Evolutionary conservation across 805 yeast species (phyloP).

Genomic region (Lipomyces spencermartinsiae): DNA sequence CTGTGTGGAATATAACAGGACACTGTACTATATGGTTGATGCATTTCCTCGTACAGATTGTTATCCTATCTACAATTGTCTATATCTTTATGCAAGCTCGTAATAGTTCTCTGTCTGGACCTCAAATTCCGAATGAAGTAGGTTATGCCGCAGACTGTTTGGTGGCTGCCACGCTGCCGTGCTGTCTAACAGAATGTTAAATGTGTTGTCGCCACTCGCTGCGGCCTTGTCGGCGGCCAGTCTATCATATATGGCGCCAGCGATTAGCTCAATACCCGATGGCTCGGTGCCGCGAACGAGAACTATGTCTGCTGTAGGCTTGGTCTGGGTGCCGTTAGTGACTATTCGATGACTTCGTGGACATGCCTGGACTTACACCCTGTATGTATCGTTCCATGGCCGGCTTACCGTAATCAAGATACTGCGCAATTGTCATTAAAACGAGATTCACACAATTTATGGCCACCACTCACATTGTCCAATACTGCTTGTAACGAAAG

Average conservation of each 20-base stretch:
- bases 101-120: constrained; percentile 27
- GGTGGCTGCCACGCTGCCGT: constrained; percentile 17
- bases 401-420: constrained; percentile 63
- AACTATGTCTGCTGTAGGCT: constrained; percentile 74
- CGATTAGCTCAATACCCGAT: constrained; percentile 63
- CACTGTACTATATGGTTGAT: neutral
- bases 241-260: constrained; percentile 62
- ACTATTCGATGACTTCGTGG: neutral
- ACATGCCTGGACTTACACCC: constrained; percentile 17
- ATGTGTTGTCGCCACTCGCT: neutral
- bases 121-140: constrained; percentile 25
- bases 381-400: constrained; percentile 70
- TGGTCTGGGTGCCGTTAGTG: constrained; percentile 50
- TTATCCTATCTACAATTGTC: neutral
- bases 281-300: constrained; percentile 73
- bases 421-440: constrained; percentile 40
- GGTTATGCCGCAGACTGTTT: neutral
- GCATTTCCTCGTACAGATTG: neutral
- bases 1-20: neutral
- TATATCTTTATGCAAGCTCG: constrained; percentile 24
- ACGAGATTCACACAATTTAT: neutral
- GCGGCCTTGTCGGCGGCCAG: constrained; percentile 12
- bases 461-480: constrained; percentile 20
- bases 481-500: constrained; percentile 21
- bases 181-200: neutral